Evolutionary conservation across 202 grass and related monocot species (phyloP).

Genomic region (Saccharum hybrid): DNA sequence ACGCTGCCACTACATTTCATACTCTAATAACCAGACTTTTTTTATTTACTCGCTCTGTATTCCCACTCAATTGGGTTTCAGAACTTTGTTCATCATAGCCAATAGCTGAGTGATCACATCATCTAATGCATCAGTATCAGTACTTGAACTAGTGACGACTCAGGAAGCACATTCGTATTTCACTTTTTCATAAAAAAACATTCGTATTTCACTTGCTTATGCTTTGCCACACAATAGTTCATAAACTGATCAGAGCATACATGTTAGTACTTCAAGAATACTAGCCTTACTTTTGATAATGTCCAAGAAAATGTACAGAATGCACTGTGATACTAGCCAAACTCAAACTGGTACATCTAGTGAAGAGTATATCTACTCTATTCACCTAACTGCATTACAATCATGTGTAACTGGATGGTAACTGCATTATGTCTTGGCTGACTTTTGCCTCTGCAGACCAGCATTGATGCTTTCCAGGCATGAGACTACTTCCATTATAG

Average conservation of each 20-base stretch:
- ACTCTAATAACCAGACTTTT: not conserved
- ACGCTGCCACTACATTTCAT: not conserved
- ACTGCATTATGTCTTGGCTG: not conserved
- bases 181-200: too few species aligned
- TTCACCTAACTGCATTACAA: not conserved
- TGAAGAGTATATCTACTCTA: not conserved
- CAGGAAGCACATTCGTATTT: not conserved
- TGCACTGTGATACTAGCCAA: not conserved
- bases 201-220: not conserved
- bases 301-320: too few species aligned
- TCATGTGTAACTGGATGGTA: not conserved
- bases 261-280: not conserved
- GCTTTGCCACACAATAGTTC: too few species aligned
- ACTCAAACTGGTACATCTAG: not conserved
- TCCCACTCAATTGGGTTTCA: not conserved
- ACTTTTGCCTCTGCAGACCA: conserved; percentile 16
- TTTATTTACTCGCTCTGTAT: not conserved
- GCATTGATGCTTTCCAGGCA: conserved; percentile 45
- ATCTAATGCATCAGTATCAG: not conserved
- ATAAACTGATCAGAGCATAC: not conserved
- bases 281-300: too few species aligned
- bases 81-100: not conserved
- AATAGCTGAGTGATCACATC: not conserved
- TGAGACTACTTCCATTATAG: conserved; percentile 55
- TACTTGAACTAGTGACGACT: not conserved